phyloP scores from a whole-genome alignment of 768 basidiomycete species.

The Kondoa subrosea region DNA sequence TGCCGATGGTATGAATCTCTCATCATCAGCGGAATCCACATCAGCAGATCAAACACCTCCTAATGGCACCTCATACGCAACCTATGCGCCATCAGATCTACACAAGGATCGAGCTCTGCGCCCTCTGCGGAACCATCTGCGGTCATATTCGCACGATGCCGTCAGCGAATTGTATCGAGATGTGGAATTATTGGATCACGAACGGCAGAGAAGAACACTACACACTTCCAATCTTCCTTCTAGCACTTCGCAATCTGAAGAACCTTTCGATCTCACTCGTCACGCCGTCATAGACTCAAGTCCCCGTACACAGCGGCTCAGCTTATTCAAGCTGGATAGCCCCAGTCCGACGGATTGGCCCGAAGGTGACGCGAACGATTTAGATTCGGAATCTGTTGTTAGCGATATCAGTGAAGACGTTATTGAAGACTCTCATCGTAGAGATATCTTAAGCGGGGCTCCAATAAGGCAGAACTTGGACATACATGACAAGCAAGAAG shows the following conservation, averaged over 20 bases:
- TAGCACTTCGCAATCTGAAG: background rate
- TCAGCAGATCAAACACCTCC: too few relatives aligned
- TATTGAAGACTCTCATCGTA: too few relatives aligned
- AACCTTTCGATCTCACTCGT: background rate
- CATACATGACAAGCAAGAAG: too few relatives aligned
- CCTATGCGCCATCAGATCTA: too few relatives aligned
- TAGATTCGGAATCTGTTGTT: background rate
- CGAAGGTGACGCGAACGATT: slow-evolving; percentile 1
- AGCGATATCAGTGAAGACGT: background rate
- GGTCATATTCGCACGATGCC: slow-evolving; percentile 7
- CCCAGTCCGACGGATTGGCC: background rate
- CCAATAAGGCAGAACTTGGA: too few relatives aligned
- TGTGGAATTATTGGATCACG: too few relatives aligned
- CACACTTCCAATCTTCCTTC: background rate
- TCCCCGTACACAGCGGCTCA: background rate
- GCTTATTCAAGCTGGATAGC: background rate
- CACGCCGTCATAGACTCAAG: background rate
- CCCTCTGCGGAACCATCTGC: background rate
- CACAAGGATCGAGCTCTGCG: background rate
- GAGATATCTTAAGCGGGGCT: too few relatives aligned
- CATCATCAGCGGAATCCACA: too few relatives aligned
- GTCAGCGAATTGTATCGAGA: background rate
- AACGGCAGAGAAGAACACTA: too few relatives aligned
- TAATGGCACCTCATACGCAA: too few relatives aligned
- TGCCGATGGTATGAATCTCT: too few relatives aligned